Base-by-base conservation (phyloP, 176 grass and related monocot species). In the Carex pumila region DNA sequence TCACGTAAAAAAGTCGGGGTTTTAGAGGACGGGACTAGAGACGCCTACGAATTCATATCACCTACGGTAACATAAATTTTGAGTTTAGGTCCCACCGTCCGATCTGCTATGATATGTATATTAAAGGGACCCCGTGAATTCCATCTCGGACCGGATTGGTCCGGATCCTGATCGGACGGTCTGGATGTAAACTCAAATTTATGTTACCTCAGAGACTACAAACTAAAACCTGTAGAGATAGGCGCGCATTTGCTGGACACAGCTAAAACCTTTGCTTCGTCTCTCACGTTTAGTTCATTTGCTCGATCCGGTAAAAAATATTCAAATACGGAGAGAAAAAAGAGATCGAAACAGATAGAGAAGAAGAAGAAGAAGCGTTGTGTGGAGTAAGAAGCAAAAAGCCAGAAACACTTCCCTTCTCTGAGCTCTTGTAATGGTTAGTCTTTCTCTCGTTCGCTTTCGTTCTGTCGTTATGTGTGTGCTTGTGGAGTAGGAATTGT, bases 391-490 rank as follows among this genome's bases (percentile, higher is more conserved):
- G 25, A 65, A 61, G 59, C 29, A 81, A 62, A 62, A 81, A 14
- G 6, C 80, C 29, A 81, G 41, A 62, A 81, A 14, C 12, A 61
- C 22, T 82, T 52, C 4, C 21, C 17, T 82, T 67, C 56, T 52
- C 39, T 52, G 71, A 76, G 39, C 58, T 66, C 62, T 15, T 82
- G 6, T 67, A 22, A 82, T 67, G 56, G 80, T 82, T 82, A 65
- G 19, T 67, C 1, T 83, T 17, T 81, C 6, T 61, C n/a, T 66
- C 10, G 8, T 18, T 79, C 17, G n/a, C 15, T 80, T 30, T 67
- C 10, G 32, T 37, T 64, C 60, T 82, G 14, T 82, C 4, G 39
- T 22, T 49, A 14, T 47, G 12, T 82, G 59, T 17, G 32, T 34
- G 4, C 43, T 47, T 82, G 0, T 82, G 29, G 29, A 52, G 0